phyloP scores from a whole-genome alignment of 2,329 filamentous ascomycete genomes.

The Dendryphion nanum region DNA sequence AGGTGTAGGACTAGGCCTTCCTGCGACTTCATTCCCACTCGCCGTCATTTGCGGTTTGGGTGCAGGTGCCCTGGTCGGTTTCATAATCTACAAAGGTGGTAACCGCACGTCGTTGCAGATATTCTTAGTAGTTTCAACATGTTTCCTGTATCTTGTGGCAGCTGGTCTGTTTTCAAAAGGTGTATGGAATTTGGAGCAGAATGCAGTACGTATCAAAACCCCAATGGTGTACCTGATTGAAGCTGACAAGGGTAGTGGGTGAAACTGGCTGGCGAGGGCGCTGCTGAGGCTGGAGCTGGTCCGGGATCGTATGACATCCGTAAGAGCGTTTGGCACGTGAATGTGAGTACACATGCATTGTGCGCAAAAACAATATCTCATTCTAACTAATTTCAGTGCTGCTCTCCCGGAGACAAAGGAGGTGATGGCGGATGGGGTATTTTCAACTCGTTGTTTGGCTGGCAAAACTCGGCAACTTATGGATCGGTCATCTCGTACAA shows the following conservation, averaged over 20 bases:
- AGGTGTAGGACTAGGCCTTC: slow-evolving; percentile 74
- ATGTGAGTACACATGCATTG: too few species aligned
- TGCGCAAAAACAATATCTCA: slow-evolving; percentile 32
- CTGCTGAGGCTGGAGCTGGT: slow-evolving; percentile 61
- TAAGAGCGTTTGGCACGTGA: slow-evolving; percentile 78
- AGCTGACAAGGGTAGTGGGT: slow-evolving; percentile 56
- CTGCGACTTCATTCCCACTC: slow-evolving; percentile 74
- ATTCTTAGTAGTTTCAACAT: slow-evolving; percentile 80
- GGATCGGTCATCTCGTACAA: slow-evolving; percentile 87
- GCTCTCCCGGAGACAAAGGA: slow-evolving; percentile 67
- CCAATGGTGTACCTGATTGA: not conserved
- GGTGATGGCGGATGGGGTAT: slow-evolving; percentile 81
- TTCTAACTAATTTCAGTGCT: slow-evolving; percentile 57
- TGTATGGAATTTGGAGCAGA: slow-evolving; percentile 71
- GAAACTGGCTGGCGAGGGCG: slow-evolving; percentile 61
- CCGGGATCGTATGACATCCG: slow-evolving; percentile 78
- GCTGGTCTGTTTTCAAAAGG: slow-evolving; percentile 77
- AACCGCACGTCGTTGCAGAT: slow-evolving; percentile 66
- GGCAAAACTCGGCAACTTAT: slow-evolving; percentile 85
- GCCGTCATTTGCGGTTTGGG: slow-evolving; percentile 70
- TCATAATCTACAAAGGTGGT: slow-evolving; percentile 73
- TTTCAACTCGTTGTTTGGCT: slow-evolving; percentile 82
- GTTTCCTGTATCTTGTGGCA: slow-evolving; percentile 79
- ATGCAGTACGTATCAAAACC: slow-evolving; percentile 44
- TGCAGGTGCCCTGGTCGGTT: slow-evolving; percentile 68